These are phyloP conservation scores for Cryphonectria radicalis DNA, from an alignment of 2,329 filamentous ascomycete genomes.

Conservation along the genomic window DNA sequence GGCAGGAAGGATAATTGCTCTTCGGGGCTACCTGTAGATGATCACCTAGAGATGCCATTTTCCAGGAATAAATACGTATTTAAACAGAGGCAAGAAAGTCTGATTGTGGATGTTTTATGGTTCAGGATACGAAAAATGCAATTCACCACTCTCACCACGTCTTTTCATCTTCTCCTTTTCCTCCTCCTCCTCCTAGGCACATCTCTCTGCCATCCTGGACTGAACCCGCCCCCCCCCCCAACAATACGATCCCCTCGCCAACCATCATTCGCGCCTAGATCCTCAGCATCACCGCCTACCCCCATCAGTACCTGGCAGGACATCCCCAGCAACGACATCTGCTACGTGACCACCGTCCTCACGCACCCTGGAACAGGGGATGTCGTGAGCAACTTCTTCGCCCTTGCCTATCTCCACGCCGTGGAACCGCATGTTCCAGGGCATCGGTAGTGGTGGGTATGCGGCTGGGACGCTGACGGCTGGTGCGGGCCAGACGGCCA, in stretches of 20 bases:
- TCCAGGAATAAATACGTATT: neutral
- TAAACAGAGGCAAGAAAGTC: neutral
- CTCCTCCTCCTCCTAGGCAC: neutral
- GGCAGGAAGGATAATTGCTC: neutral
- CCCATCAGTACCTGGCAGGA: neutral
- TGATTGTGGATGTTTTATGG: neutral
- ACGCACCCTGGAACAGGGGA: neutral
- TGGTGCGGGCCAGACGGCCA: neutral
- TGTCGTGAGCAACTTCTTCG: neutral
- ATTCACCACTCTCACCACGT: neutral
- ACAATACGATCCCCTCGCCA: neutral
- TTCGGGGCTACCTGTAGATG: neutral
- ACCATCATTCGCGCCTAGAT: neutral
- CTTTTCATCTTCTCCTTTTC: neutral
- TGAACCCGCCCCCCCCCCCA: neutral
- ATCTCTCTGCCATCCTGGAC: neutral
- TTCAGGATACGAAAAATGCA: neutral
- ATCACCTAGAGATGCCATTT: neutral
- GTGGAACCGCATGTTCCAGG: neutral
- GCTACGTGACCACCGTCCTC: neutral
- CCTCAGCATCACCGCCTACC: slow-evolving; percentile 3
- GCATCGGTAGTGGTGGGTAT: neutral
- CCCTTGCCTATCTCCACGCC: neutral
- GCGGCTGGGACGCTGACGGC: neutral
- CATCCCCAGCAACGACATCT: neutral